Percentiles rank a stretch among this genome's conserved stretches.
Evolutionary conservation across 768 basidiomycete species (phyloP).

Genomic region (Infundibulicybe gibba): DNA sequence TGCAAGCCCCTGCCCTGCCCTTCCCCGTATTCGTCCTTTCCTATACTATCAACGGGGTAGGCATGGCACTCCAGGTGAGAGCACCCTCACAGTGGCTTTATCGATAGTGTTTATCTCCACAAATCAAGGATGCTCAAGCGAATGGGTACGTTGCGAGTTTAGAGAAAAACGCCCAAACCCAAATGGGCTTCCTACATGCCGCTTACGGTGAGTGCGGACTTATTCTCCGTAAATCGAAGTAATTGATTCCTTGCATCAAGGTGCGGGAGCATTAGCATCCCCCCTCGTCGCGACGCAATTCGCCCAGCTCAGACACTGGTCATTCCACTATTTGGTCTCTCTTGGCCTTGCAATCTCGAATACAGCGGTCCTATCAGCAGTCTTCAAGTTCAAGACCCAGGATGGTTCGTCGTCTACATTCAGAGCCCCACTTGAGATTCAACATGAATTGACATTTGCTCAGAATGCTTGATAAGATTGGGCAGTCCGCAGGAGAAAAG

Average conservation of each 20-base stretch:
- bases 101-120: background rate
- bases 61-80: slow-evolving; percentile 41
- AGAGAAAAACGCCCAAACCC: slow-evolving; percentile 46
- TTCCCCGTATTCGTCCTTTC: slow-evolving; percentile 61
- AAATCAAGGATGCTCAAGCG: slow-evolving; percentile 62
- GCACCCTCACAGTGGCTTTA: background rate
- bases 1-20: slow-evolving; percentile 55
- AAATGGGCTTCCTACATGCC: slow-evolving; percentile 70
- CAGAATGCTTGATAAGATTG: slow-evolving; percentile 56
- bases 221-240: background rate
- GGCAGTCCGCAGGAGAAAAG: slow-evolving; percentile 38
- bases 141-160: slow-evolving; percentile 67
- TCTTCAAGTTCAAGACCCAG: slow-evolving; percentile 68
- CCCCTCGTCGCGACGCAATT: slow-evolving; percentile 84
- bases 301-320: slow-evolving; percentile 61
- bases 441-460: background rate
- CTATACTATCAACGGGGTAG: slow-evolving; percentile 40
- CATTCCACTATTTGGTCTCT: slow-evolving; percentile 72
- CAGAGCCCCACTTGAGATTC: background rate
- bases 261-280: slow-evolving; percentile 67
- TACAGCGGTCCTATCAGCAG: slow-evolving; percentile 40
- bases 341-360: slow-evolving; percentile 64
- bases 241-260: slow-evolving; percentile 25
- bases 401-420: slow-evolving; percentile 42
- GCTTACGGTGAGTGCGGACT: slow-evolving; percentile 52